Percentiles rank a stretch among this genome's conserved stretches.
These are phyloP conservation scores for Verticillium albo-atrum DNA, from an alignment of 2,329 filamentous ascomycete genomes.

Conservation along the genomic window DNA sequence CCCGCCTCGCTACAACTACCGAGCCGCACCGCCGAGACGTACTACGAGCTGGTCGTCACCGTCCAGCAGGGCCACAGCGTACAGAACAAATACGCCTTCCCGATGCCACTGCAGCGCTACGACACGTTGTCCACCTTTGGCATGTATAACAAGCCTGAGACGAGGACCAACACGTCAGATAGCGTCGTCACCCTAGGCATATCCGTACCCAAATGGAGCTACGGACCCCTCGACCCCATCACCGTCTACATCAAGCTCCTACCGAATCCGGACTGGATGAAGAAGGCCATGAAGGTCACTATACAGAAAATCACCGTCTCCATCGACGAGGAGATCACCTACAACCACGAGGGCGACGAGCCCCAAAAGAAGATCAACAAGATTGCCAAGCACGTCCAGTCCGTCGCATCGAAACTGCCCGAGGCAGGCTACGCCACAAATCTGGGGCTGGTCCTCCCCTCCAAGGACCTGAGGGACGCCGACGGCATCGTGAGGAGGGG, in stretches of 20 bases:
- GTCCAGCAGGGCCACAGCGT: slow-evolving; percentile 85
- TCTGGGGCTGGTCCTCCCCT: slow-evolving; percentile 83
- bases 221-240: slow-evolving; percentile 90
- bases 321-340: slow-evolving; percentile 98
- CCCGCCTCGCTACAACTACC: slow-evolving; percentile 88
- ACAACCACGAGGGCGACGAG: slow-evolving; percentile 95
- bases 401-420: slow-evolving; percentile 78
- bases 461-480: slow-evolving; percentile 78
- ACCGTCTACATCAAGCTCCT: slow-evolving; percentile 93
- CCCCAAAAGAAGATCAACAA: slow-evolving; percentile 86
- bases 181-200: slow-evolving; percentile 90
- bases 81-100: slow-evolving; percentile 87
- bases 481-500: slow-evolving; percentile 85
- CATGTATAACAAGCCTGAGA: slow-evolving; percentile 97
- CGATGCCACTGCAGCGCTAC: slow-evolving; percentile 86
- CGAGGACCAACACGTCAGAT: slow-evolving; percentile 78
- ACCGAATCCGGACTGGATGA: slow-evolving; percentile 87
- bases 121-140: slow-evolving; percentile 97
- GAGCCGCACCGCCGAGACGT: slow-evolving; percentile 93
- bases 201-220: slow-evolving; percentile 91
- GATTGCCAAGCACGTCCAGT: slow-evolving; percentile 77
- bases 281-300: slow-evolving; percentile 84
- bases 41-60: slow-evolving; percentile 92
- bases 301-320: slow-evolving; percentile 91
- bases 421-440: slow-evolving; percentile 93